These are phyloP conservation scores for Penicillium canariense DNA, from an alignment of 495 filamentous ascomycete genomes.

Conservation along the genomic window DNA sequence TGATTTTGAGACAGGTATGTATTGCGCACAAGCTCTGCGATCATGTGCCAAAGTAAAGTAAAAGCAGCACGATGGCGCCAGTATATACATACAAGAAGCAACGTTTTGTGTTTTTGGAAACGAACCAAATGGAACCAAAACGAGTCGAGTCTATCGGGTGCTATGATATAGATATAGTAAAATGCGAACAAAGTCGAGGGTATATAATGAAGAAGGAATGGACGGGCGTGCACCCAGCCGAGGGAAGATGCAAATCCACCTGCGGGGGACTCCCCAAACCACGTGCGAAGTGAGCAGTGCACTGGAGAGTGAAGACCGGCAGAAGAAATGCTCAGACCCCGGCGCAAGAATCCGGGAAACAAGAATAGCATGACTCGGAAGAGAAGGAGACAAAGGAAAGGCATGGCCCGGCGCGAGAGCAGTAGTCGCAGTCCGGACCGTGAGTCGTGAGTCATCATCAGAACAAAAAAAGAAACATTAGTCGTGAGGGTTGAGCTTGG, in stretches of 20 bases:
- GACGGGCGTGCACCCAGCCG: slow-evolving; percentile 5
- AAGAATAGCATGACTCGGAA: slow-evolving; percentile 10
- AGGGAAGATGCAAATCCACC: neutral
- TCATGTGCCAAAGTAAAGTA: neutral
- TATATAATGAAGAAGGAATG: slow-evolving; percentile 22
- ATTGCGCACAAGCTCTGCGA: slow-evolving; percentile 11
- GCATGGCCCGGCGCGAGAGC: slow-evolving; percentile 37
- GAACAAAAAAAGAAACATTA: slow-evolving; percentile 32
- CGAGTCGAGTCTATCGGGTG: slow-evolving; percentile 19
- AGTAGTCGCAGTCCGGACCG: slow-evolving; percentile 39
- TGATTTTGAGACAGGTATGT: neutral
- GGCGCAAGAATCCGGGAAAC: neutral
- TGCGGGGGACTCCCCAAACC: neutral
- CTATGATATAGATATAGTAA: slow-evolving; percentile 10
- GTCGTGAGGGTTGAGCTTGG: slow-evolving; percentile 26
- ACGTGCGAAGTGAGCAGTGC: neutral
- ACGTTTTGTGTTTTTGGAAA: slow-evolving; percentile 13
- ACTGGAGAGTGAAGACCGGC: neutral
- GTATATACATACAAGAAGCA: slow-evolving; percentile 26
- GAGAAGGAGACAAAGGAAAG: slow-evolving; percentile 33
- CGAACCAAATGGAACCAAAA: neutral
- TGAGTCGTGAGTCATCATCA: slow-evolving; percentile 36
- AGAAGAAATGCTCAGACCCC: too few species aligned
- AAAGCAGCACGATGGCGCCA: neutral
- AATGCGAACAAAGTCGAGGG: slow-evolving; percentile 7